Conservation (phyloP, 1,284 basidiomycete genomes). For the Cryptococcus jaspeensis region DNA sequence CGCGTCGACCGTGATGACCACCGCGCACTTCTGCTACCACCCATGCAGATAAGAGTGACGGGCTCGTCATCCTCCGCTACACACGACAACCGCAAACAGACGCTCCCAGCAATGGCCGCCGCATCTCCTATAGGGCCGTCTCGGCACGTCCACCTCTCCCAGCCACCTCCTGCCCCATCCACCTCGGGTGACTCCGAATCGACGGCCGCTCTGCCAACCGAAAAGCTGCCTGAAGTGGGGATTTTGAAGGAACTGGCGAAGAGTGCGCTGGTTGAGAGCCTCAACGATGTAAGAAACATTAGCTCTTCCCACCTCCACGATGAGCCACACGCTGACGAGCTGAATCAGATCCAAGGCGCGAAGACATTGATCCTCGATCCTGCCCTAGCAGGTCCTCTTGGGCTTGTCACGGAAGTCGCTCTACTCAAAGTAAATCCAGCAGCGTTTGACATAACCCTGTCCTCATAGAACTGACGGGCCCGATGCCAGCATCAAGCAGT, state of each 20-base stretch:
- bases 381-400: conserved; percentile 83
- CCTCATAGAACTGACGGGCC: neutral
- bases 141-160: conserved; percentile 7
- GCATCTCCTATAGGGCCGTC: conserved; percentile 20
- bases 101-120: conserved; percentile 10
- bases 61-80: too few relatives aligned
- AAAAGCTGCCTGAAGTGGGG: conserved; percentile 61
- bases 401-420: conserved; percentile 87
- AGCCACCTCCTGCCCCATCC: conserved; percentile 38
- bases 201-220: conserved; percentile 20
- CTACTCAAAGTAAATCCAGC: conserved; percentile 70
- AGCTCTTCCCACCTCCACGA: neutral
- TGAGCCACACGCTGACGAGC: neutral
- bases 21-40: too few relatives aligned
- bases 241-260: conserved; percentile 72
- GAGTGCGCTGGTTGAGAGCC: conserved; percentile 71
- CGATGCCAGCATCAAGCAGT: conserved; percentile 83
- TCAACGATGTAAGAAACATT: conserved; percentile 67
- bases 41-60: too few relatives aligned
- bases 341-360: conserved; percentile 76
- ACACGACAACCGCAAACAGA: neutral
- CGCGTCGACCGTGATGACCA: too few relatives aligned
- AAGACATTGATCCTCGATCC: conserved; percentile 95
- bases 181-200: conserved; percentile 48
- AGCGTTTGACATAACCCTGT: neutral